Percentiles rank a stretch among this genome's conserved stretches.
phyloP scores from a whole-genome alignment of 345 rosid genomes.

The Lumnitzera littorea region DNA sequence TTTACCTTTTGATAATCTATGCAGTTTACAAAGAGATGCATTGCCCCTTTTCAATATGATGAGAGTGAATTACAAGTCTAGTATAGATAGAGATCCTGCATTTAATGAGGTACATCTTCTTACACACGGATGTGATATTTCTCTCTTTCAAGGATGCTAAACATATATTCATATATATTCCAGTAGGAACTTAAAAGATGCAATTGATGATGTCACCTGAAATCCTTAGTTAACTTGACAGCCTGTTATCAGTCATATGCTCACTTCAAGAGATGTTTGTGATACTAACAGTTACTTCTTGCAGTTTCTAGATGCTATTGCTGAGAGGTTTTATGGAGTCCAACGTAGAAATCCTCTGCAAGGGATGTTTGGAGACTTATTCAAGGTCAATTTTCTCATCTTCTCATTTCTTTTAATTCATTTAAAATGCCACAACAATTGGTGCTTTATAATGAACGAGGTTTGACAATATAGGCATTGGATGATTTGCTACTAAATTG shows the following conservation, averaged over 20 bases:
- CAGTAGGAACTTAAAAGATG: too few species aligned
- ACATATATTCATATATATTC: too few species aligned
- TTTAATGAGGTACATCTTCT: constrained; percentile 55
- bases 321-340: constrained; percentile 74
- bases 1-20: constrained; percentile 1
- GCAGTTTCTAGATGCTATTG: constrained; percentile 80
- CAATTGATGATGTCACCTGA: too few species aligned
- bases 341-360: constrained; percentile 75
- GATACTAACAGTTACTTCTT: constrained; percentile 2
- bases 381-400: constrained; percentile 37
- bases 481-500: too few species aligned
- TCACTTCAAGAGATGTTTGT: too few species aligned
- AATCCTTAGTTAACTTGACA: too few species aligned
- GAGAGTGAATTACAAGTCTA: constrained; percentile 58
- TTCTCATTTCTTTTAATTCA: neutral
- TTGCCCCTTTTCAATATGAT: constrained; percentile 85
- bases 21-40: constrained; percentile 93
- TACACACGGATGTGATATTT: too few species aligned
- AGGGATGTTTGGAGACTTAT: constrained; percentile 83
- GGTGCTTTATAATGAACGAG: too few species aligned
- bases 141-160: too few species aligned
- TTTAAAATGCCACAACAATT: too few species aligned
- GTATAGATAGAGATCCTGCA: constrained; percentile 78
- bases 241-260: too few species aligned
- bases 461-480: too few species aligned